phyloP scores from a whole-genome alignment of 306 rosid genomes.

The Begonia peltatifolia region DNA sequence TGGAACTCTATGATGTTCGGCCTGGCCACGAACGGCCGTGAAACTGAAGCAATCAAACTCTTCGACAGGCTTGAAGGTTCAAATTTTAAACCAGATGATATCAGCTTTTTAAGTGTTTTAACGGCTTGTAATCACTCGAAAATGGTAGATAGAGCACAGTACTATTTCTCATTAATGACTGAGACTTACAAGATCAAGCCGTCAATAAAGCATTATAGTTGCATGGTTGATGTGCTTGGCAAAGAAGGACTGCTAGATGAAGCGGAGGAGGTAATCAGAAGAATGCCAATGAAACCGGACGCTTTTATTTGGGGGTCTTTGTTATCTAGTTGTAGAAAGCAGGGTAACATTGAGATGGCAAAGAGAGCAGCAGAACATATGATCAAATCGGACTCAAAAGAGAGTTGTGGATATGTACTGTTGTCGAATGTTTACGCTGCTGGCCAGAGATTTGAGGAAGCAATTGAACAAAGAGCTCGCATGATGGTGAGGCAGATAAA shows the following conservation, averaged over 20 bases:
- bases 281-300: constrained; percentile 48
- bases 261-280: constrained; percentile 48
- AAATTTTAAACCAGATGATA: constrained; percentile 34
- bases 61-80: constrained; percentile 49
- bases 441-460: constrained; percentile 38
- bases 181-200: constrained; percentile 35
- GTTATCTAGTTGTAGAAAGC: constrained; percentile 61
- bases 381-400: constrained; percentile 45
- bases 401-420: constrained; percentile 50
- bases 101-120: constrained; percentile 67
- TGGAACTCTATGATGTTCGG: constrained; percentile 77
- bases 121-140: constrained; percentile 70
- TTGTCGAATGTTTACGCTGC: constrained; percentile 62
- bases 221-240: constrained; percentile 71
- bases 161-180: constrained; percentile 40
- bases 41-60: constrained; percentile 42
- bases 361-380: constrained; percentile 47
- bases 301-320: constrained; percentile 76
- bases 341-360: constrained; percentile 47
- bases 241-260: constrained; percentile 60
- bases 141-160: constrained; percentile 41
- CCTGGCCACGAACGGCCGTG: constrained; percentile 59
- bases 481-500: constrained; percentile 43
- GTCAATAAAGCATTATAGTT: constrained; percentile 62
- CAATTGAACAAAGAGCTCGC: constrained; percentile 41